Base-by-base conservation (phyloP, 768 basidiomycete species). In the Phylloporus rhodoxanthus region DNA sequence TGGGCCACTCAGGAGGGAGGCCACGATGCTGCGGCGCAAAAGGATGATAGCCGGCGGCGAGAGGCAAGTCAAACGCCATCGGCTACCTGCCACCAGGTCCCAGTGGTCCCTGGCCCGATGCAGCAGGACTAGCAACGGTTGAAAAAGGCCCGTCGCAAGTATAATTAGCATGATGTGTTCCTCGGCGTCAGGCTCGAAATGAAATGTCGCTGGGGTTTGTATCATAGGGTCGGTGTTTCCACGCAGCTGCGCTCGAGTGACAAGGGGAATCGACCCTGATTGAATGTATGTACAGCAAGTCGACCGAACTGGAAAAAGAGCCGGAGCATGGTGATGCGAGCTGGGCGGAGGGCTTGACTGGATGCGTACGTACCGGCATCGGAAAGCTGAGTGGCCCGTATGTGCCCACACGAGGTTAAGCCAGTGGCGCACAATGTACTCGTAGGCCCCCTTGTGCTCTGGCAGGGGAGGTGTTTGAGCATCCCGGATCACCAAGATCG, bases 281-380 rank as follows among this genome's bases (percentile, higher is more conserved):
- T 30, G 28, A 54, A 47, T 51, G 33, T 50, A 43, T 38, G 49
- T 28, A 58, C 51, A 49, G 38, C 36, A 52, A 23, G 21, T 51
- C 9, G 52, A 40, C 47, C 26, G 29, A 47, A 23, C 40, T 21
- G 39, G 56, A 45, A 43, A 30, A 33, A 28, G 32, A 37, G 42
- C 61, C 55, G 60, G 60, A 10, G 28, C 28, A 7, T 11, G 15
- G 15, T 54, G 58, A 30, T 30, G 57, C 64, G 64, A 56, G 30
- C 19, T 62, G 64, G 64, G 64, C 62, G 62, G 62, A 66, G 64
- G 63, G 61, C 44, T 38, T 49, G 37, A 36, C 34, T 23, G n/a
- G 32, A 28, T 25, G 20, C 19, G n/a, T 43, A 30, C 26, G 43
- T 23, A 42, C 50, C 54, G 48, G 58, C 11, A 43, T 43, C 49